Percentiles rank a stretch among this genome's conserved stretches.
phyloP scores from a whole-genome alignment of 176 grass and related monocot species.

The Chloris gayana region DNA sequence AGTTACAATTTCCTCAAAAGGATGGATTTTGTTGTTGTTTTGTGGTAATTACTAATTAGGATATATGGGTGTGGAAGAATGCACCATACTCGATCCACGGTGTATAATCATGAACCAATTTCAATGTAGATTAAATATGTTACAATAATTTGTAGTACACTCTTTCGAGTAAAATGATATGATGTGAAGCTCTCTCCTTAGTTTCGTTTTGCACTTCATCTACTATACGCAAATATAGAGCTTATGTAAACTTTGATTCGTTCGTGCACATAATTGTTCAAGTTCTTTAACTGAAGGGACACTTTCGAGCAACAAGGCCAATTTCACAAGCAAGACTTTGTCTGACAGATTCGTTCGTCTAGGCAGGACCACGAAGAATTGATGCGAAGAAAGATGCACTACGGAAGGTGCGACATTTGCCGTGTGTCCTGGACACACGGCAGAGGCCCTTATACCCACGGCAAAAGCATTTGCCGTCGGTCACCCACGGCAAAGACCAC shows the following conservation, averaged over 20 bases:
- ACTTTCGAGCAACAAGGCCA: background rate
- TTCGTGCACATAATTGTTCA: background rate
- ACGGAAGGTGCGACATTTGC: too few relatives aligned
- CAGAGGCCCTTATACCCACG: too few relatives aligned
- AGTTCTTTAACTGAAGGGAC: background rate
- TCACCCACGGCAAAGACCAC: too few relatives aligned
- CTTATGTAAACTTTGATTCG: background rate
- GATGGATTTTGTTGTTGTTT: too few relatives aligned
- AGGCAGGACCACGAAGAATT: background rate
- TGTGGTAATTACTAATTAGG: background rate
- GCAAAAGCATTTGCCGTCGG: too few relatives aligned
- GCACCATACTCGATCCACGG: background rate
- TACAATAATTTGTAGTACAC: too few relatives aligned
- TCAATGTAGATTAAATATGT: background rate
- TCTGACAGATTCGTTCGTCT: constrained; percentile 18
- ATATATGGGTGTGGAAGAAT: background rate
- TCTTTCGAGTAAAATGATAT: background rate
- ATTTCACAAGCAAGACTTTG: constrained; percentile 13
- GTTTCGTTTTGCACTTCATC: too few relatives aligned
- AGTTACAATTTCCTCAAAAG: too few relatives aligned
- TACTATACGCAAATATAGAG: background rate
- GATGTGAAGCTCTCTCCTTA: background rate
- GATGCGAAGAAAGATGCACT: background rate
- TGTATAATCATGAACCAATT: background rate
- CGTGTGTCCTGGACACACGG: too few relatives aligned